Evolutionary conservation across 2,329 filamentous ascomycete species (phyloP).

Genomic region (Myriosclerotinia scirpicola): DNA sequence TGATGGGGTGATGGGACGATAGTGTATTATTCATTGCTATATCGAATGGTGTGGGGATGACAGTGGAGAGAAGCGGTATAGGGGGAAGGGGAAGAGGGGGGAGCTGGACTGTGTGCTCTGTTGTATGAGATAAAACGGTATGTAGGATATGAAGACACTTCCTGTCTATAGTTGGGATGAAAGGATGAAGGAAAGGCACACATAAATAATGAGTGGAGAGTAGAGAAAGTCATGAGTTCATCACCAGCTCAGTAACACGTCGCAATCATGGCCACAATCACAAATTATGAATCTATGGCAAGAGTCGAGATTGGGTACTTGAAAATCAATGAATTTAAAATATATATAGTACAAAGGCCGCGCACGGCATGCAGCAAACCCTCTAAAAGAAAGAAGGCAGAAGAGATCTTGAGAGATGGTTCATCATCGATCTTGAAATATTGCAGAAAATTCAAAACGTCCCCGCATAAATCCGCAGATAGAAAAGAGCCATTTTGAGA

Average conservation of each 20-base stretch:
- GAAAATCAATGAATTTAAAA: not conserved
- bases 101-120: not conserved
- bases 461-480: constrained; percentile 5
- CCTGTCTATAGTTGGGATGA: not conserved
- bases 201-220: too few relatives aligned
- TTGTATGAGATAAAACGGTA: not conserved
- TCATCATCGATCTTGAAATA: not conserved
- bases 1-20: not conserved
- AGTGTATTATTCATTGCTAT: not conserved
- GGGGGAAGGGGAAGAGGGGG: too few relatives aligned
- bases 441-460: constrained; percentile 9
- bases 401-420: not conserved
- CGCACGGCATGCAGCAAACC: not conserved
- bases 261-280: not conserved
- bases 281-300: not conserved
- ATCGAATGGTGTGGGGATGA: not conserved
- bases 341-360: not conserved
- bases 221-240: not conserved
- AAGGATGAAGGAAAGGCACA: too few relatives aligned
- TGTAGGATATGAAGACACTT: not conserved
- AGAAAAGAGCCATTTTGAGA: not conserved
- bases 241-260: not conserved
- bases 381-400: not conserved
- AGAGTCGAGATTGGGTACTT: not conserved
- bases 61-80: not conserved